Conservation (phyloP, 345 rosid species). For the Citrus trifoliata region DNA sequence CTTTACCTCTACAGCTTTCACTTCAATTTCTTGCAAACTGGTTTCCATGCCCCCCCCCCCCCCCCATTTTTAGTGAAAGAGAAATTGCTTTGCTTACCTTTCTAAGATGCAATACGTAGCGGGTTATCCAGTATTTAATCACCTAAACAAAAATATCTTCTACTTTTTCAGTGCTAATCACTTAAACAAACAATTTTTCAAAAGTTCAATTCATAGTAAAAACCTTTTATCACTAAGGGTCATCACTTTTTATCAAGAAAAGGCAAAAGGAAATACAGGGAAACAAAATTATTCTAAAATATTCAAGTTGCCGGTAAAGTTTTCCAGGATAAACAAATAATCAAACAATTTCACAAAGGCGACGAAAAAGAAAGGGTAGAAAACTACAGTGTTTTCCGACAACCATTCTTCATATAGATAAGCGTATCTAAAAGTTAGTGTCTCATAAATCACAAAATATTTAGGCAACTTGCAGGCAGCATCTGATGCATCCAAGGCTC, state of each 20-base stretch:
- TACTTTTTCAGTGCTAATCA: not conserved
- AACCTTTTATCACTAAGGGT: too few relatives aligned
- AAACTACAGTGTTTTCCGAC: not conserved
- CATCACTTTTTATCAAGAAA: not conserved
- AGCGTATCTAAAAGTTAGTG: not conserved
- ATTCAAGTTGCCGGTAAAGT: not conserved
- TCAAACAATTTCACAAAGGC: not conserved
- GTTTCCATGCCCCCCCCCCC: slow-evolving; percentile 21
- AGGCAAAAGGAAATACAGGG: not conserved
- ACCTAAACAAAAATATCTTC: too few relatives aligned
- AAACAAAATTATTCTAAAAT: not conserved
- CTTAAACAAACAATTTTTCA: not conserved
- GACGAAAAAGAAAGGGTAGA: not conserved
- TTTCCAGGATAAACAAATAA: not conserved
- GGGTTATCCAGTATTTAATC: not conserved
- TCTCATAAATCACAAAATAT: not conserved
- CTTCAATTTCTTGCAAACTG: slow-evolving; percentile 11
- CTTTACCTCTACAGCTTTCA: slow-evolving; percentile 30
- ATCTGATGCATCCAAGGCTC: not conserved
- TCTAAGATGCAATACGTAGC: not conserved
- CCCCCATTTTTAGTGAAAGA: not conserved
- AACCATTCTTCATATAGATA: not conserved
- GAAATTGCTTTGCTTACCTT: not conserved
- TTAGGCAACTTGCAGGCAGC: not conserved
- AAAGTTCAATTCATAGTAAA: too few relatives aligned